Conservation (phyloP, 2,329 filamentous ascomycete species). For the Pseudocercospora cruenta region DNA sequence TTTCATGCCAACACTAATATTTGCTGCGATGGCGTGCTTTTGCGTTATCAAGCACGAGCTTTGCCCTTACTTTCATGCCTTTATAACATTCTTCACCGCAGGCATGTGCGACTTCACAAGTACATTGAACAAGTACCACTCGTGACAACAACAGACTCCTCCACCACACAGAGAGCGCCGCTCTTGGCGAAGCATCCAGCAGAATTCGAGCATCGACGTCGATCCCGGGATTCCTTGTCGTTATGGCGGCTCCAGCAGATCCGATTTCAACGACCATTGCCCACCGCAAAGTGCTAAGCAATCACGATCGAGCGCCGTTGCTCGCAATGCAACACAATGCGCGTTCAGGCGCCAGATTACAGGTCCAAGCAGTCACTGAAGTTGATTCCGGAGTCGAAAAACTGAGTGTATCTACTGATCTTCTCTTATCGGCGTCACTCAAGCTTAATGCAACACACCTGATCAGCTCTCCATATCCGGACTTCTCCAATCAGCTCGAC, state of each 20-base stretch:
- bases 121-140: background rate
- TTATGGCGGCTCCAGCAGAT: background rate
- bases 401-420: background rate
- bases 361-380: background rate
- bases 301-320: background rate
- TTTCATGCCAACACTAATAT: background rate
- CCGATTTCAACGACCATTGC: background rate
- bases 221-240: background rate
- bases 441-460: slow-evolving; percentile 28
- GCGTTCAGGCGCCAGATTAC: background rate
- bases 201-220: background rate
- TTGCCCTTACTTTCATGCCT: background rate
- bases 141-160: background rate
- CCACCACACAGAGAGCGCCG: background rate
- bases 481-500: slow-evolving; percentile 71
- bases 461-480: slow-evolving; percentile 71
- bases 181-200: background rate
- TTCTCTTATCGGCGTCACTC: background rate
- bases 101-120: background rate
- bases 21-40: background rate
- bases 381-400: background rate
- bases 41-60: slow-evolving; percentile 1
- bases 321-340: background rate
- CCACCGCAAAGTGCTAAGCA: background rate
- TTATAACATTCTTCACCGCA: background rate